These are phyloP conservation scores for Leishmania amazonensis DNA, from an alignment of 208 protist genomes.

Conservation along the genomic window DNA sequence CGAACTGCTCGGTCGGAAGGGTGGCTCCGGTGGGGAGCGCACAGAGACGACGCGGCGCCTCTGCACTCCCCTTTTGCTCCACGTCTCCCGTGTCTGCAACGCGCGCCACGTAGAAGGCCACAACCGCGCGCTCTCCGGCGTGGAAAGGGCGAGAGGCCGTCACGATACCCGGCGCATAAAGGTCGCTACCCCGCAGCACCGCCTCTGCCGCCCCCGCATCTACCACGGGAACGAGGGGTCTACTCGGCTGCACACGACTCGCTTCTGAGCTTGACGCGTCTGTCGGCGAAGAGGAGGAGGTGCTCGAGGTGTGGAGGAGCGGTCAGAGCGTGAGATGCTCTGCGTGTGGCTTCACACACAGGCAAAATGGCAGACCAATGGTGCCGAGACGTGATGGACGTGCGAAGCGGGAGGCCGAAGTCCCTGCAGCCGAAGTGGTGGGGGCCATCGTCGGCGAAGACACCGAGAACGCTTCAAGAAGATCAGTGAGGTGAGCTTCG, in stretches of 20 bases:
- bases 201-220: constrained; percentile 83
- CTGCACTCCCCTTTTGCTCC: neutral
- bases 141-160: constrained; percentile 30
- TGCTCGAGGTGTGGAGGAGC: constrained; percentile 2
- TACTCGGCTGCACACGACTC: neutral
- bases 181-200: constrained; percentile 85
- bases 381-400: constrained; percentile 1
- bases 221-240: constrained; percentile 56
- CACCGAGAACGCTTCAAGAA: neutral
- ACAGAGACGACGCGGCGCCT: constrained; percentile 7
- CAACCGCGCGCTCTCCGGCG: constrained; percentile 29
- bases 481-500: neutral
- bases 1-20: constrained; percentile 14
- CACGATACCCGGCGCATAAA: constrained; percentile 77
- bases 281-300: neutral
- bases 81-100: neutral
- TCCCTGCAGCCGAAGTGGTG: neutral
- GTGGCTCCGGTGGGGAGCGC: constrained; percentile 22
- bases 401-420: constrained; percentile 7
- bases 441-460: neutral
- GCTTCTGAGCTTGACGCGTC: neutral
- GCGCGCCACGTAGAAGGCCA: constrained; percentile 35
- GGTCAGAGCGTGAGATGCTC: constrained; percentile 15
- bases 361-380: constrained; percentile 25
- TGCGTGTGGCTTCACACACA: constrained; percentile 14